These are phyloP conservation scores for Diaporthe capsici DNA, from an alignment of 2,329 filamentous ascomycete genomes.

Conservation along the genomic window DNA sequence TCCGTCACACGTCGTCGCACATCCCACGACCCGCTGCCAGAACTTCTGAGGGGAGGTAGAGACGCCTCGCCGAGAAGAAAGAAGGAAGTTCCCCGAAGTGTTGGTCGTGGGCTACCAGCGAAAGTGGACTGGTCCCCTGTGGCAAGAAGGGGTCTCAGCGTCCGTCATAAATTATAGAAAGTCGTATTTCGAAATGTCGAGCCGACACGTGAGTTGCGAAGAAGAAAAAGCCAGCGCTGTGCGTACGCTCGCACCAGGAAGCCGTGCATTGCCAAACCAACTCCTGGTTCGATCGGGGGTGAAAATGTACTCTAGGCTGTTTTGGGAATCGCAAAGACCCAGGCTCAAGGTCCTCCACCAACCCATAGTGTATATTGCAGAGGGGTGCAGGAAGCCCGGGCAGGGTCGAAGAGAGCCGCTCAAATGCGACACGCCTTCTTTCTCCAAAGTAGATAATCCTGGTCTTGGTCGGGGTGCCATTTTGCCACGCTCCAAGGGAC, in stretches of 20 bases:
- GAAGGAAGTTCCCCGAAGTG: constrained; percentile 43
- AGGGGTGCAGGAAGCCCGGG: constrained; percentile 25
- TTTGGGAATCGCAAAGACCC: constrained; percentile 30
- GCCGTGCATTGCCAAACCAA: constrained; percentile 36
- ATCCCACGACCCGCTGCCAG: constrained; percentile 34
- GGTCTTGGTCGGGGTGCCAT: constrained; percentile 40
- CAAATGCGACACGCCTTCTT: constrained; percentile 30
- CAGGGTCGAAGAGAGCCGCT: constrained; percentile 15
- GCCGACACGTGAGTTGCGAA: constrained; percentile 40
- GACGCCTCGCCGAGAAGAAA: constrained; percentile 37
- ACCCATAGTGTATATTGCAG: constrained; percentile 32
- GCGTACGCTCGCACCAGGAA: constrained; percentile 38
- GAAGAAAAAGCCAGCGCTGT: constrained; percentile 41
- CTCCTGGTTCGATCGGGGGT: constrained; percentile 35
- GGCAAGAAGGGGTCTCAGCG: constrained; percentile 35
- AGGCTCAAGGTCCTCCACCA: constrained; percentile 27
- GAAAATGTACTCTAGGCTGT: constrained; percentile 38
- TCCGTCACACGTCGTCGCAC: constrained; percentile 32
- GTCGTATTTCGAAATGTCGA: constrained; percentile 42
- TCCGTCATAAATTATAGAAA: constrained; percentile 44
- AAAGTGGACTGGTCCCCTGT: constrained; percentile 39
- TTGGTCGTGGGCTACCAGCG: constrained; percentile 42
- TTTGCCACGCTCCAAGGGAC: constrained; percentile 40
- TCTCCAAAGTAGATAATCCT: constrained; percentile 17
- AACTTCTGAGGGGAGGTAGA: constrained; percentile 38